Base-by-base conservation (phyloP, 306 rosid species). In the Lablab purpureus region DNA sequence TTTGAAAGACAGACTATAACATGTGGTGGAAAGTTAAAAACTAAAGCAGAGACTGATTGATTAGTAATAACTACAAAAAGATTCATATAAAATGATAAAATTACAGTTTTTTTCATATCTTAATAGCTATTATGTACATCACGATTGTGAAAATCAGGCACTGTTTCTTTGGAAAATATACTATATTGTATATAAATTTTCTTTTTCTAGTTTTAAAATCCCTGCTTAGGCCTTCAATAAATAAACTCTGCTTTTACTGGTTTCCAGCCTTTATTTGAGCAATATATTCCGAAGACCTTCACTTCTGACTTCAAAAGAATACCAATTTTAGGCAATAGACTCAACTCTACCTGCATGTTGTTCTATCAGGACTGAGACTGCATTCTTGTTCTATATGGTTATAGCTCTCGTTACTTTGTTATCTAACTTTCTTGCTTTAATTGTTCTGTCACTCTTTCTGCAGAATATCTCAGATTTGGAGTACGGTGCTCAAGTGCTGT, bases 381-480 rank as follows among this genome's bases (percentile, higher is more conserved):
- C 62, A 8, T 74, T 70, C 43, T 49, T 52, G 27, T 22, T 34
- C 18, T 65, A 50, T 51, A 51, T 50, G 5, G 34, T n/a, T 74
- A 69, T 32, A 67, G 41, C 67, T 59, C 63, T 54, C 30, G 25
- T 7, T 50, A 54, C 80, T 40, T 76, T 81, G 43, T 62, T 81
- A 6, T 43, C 69, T 67, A 28, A 74, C 43, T 27, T 70, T 70
- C 37, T 64, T 59, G 41, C 43, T 63, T 71, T 69, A 51, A 71
- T 8, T 55, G 21, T 79, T 23, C 27, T 81, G 52, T 71, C 80
- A 22, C 45, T 45, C 58, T 80, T 66, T 82, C 49, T 86, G 88
- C 93, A 87, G 96, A 71, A 71, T 19, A 63, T 59, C 49, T 60
- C 45, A 34, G 47, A 37, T 74, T 32, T 58, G 58, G 63, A 49